Base-by-base conservation (phyloP, 164 flowering plant species). In the Piper longum region DNA sequence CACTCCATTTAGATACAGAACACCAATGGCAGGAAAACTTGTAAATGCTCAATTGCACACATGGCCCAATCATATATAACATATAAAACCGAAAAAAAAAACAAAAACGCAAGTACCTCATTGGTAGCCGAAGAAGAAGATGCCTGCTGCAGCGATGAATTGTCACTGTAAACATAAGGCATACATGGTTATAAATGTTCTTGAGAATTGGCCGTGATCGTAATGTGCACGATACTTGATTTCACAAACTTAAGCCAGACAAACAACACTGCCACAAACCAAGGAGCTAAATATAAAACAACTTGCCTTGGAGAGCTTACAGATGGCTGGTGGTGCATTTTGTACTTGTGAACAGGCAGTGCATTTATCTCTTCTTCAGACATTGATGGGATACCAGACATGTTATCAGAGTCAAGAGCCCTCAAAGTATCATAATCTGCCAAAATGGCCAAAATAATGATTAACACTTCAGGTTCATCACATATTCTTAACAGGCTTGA, bases 321-420 rank as follows among this genome's bases (percentile, higher is more conserved):
- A 8, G 56, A 16, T 5, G 54, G 66, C 52, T 57, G 59, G 26
- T 60, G 54, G 41, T 41, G 71, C 54, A 71, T 77, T 82, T 79
- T 87, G 75, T 92, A 86, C 40, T 87, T 83, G 72, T 89, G 98
- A 73, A 92, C 87, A 48, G 98, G 98, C 66, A 92, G 83, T 51
- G 91, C 83, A 79, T 87, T 89, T 74, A 95, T 91, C 78, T 95
- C 95, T 76, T 95, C 96, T 61, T 95, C 99, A 52, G 85, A 89
- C 99, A 95, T 89, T 61, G 98, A 82, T 63, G 80, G 73, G 66
- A 75, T 66, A 57, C 77, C 36, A 19, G 83, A 75, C 65, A 69
- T 70, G 76, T 83, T 83, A 65, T 84, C 85, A 41, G 83, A 66
- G 77, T 87, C 95, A 64, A 84, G 67, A 55, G 83, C 89, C 65